Base-by-base conservation (phyloP, 768 basidiomycete species). In the Suillus variegatus region DNA sequence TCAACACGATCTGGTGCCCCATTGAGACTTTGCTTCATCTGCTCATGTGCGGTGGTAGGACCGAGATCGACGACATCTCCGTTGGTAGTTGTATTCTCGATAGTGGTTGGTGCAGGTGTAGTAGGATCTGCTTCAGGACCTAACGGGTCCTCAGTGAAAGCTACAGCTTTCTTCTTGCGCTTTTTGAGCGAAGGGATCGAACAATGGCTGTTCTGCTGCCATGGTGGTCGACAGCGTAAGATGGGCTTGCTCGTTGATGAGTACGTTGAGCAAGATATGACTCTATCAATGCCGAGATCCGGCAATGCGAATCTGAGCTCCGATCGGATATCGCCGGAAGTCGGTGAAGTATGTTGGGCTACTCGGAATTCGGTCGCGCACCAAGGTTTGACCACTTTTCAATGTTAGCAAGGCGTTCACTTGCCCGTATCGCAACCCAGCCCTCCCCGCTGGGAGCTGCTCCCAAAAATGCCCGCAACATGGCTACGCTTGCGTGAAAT, bases 401-500 rank as follows among this genome's bases (percentile, higher is more conserved):
- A 63, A 86, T 86, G 85, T 81, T 86, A 68, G 79, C 84, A 73
- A 80, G 85, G 74, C 81, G 76, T 71, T 77, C 83, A 68, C 79
- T 81, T 69, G 77, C 78, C 66, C 83, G 80, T 70, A 76, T 84
- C 69, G 78, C 76, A 61, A 65, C 68, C 55, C 81, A 82, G 75
- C 78, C 79, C 65, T 70, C 76, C 49, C 73, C 75, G 70, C 75
- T 78, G 69, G 80, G 77, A 66, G 78, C 78, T 61, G 78, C 74
- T 32, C 80, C 79, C 40, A 75, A 82, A 70, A 77, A 78, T 69
- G 87, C 90, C 74, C 88, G 92, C 73, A 94, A 92, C 80, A 94
- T 95, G 95, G 97, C 97, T 49, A 99, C 97, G 66, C n/a, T 89
- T 99, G 70, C 91, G 95, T 70, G 97, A 99, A 83, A 92, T 99